phyloP scores from a whole-genome alignment of 1,284 basidiomycete genomes.

The Apiotrichum mycotoxinovorans region DNA sequence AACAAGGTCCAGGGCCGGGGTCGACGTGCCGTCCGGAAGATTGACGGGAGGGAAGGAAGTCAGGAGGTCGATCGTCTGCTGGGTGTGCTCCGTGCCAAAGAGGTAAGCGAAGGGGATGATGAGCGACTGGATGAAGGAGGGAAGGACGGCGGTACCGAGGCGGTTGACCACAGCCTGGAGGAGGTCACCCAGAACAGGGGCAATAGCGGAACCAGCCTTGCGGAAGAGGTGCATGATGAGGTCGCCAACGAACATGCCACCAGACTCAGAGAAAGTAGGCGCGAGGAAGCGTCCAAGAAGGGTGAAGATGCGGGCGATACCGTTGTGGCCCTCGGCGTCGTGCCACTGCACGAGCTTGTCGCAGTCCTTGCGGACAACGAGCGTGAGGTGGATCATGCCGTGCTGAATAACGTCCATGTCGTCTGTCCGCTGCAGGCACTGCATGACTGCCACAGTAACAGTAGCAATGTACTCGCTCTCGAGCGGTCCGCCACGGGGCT shows the following conservation, averaged over 20 bases:
- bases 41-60: conserved; percentile 57
- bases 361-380: conserved; percentile 81
- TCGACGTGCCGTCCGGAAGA: conserved; percentile 52
- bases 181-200: conserved; percentile 71
- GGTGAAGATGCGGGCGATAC: conserved; percentile 68
- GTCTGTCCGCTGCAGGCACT: conserved; percentile 63
- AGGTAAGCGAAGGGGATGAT: conserved; percentile 91
- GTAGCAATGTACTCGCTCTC: conserved; percentile 71
- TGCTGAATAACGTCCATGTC: conserved; percentile 83
- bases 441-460: conserved; percentile 70
- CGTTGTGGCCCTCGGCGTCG: conserved; percentile 63
- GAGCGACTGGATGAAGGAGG: conserved; percentile 77
- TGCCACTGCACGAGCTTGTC: conserved; percentile 72
- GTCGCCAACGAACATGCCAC: conserved; percentile 87
- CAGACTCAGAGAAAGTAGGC: conserved; percentile 63
- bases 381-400: conserved; percentile 74
- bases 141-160: conserved; percentile 77
- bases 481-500: conserved; percentile 62
- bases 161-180: conserved; percentile 76
- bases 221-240: conserved; percentile 88
- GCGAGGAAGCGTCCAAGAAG: conserved; percentile 73
- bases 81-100: conserved; percentile 70
- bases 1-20: conserved; percentile 66
- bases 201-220: conserved; percentile 64
- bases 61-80: conserved; percentile 70